Base-by-base conservation (phyloP, 2,329 filamentous ascomycete genomes). In the Pseudogymnoascus sp. region DNA sequence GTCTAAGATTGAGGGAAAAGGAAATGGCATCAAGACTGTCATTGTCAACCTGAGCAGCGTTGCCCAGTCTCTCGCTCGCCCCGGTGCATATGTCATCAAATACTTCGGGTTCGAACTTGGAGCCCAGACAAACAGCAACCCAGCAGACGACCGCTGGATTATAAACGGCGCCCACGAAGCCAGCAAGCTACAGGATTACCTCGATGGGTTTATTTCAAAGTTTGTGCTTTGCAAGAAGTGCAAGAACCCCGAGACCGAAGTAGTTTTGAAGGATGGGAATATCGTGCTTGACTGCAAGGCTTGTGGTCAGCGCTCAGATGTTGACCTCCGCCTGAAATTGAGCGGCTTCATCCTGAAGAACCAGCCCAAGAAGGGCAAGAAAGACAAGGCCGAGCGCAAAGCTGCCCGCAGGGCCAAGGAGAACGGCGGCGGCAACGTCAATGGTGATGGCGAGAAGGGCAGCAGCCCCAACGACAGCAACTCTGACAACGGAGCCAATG, bases 171-270 rank as follows among this genome's bases (percentile, higher is more conserved):
- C 93, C 68, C 94, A 99, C 74, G 94, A 99, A 68, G 87, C 93
- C 65, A 79, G 82, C 75, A 97, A 97, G 82, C 88, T 99, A 57
- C 94, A 99, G 81, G 94, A 97, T 74, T 92, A 97, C 70, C 89
- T 99, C 57, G 93, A 97, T 75, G 92, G 92, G 70, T 99, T 99
- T 84, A 99, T 99, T 79, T 84, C 87, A 81, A 96, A 91, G 79
- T 99, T 97, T 69, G 94, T 99, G 71, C 91, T 99, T 66, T 99
- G 94, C 89, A 96, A 95, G 81, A 93, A 95, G 76, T 99, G 94
- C 88, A 96, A 96, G 86, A 99, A 99, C 76, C 94, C 94, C 35
- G 94, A 99, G 82, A 99, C 94, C 67, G 92, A 95, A 67, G 88
- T 97, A 72, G 85, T 89, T 72, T 91, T 97, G 82, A 97, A 96